Evolutionary conservation across 371 early-diverging fungal species (phyloP).

Genomic region (Mortierella sp.): DNA sequence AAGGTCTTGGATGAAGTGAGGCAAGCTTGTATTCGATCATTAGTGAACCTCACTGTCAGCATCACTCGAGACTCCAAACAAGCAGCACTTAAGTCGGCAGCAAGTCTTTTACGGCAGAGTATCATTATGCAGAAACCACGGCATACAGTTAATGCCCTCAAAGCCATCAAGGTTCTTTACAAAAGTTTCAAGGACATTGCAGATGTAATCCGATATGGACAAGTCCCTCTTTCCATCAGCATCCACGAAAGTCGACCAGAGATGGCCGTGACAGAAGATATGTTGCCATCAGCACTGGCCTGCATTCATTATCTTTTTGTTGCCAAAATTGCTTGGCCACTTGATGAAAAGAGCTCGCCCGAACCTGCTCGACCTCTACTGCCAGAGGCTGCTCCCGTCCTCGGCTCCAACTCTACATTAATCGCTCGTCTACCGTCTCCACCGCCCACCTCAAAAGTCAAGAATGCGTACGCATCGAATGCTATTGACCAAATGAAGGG

Average conservation of each 20-base stretch:
- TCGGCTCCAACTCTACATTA: not conserved
- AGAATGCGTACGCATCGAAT: not conserved
- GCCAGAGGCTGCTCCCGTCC: not conserved
- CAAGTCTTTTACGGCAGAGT: conserved; percentile 16
- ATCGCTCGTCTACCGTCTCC: not conserved
- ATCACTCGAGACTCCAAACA: conserved; percentile 6
- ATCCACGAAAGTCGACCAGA: conserved; percentile 17
- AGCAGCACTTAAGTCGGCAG: conserved; percentile 13
- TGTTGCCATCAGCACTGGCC: conserved; percentile 25
- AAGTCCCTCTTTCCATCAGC: conserved; percentile 27
- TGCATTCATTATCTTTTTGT: conserved; percentile 31
- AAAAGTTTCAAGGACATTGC: conserved; percentile 18
- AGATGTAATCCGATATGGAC: conserved; percentile 11
- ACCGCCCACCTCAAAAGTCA: not conserved
- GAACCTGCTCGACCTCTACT: not conserved
- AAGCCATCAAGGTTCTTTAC: conserved; percentile 19
- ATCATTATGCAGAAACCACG: conserved; percentile 24
- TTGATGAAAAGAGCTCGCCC: not conserved
- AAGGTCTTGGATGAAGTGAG: conserved; percentile 8
- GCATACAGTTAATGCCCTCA: conserved; percentile 28
- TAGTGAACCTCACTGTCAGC: conserved; percentile 7
- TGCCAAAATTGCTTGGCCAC: conserved; percentile 2
- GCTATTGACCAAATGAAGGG: conserved; percentile 19
- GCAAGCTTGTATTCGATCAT: conserved; percentile 6
- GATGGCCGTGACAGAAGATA: conserved; percentile 8